phyloP scores from a whole-genome alignment of 169 alveolate species.

The Toxoplasma gondii region DNA sequence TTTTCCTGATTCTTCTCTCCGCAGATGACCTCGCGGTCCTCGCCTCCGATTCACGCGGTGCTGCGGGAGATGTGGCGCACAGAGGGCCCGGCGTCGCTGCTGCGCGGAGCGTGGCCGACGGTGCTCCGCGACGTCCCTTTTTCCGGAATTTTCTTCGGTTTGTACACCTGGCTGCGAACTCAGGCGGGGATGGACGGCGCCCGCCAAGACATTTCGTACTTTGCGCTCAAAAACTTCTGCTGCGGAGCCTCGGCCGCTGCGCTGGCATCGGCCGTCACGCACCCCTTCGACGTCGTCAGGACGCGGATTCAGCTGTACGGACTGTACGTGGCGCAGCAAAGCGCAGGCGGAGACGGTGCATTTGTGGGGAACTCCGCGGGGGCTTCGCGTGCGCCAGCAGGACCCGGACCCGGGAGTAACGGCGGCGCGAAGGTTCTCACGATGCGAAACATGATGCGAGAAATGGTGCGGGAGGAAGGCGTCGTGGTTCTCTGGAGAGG shows the following conservation, averaged over 20 bases:
- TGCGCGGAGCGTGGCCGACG: constrained; percentile 66
- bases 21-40: background rate
- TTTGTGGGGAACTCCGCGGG: background rate
- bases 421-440: background rate
- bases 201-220: constrained; percentile 5
- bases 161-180: constrained; percentile 46
- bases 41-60: constrained; percentile 18
- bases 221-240: constrained; percentile 62
- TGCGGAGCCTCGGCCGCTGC: constrained; percentile 73
- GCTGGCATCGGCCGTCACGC: constrained; percentile 70
- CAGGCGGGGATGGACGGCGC: constrained; percentile 46
- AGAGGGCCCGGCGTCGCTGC: constrained; percentile 62
- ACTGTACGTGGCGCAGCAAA: background rate
- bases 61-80: constrained; percentile 37
- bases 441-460: constrained; percentile 3
- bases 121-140: constrained; percentile 70
- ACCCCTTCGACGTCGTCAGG: constrained; percentile 73
- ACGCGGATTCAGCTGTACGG: constrained; percentile 72
- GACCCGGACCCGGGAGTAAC: background rate
- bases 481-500: constrained; percentile 66
- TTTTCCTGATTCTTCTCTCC: background rate
- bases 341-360: background rate
- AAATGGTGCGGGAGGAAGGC: constrained; percentile 62
- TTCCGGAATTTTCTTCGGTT: constrained; percentile 53
- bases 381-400: background rate